Evolutionary conservation across 768 basidiomycete genomes (phyloP).

Genomic region (Cystobasidium onofrii): DNA sequence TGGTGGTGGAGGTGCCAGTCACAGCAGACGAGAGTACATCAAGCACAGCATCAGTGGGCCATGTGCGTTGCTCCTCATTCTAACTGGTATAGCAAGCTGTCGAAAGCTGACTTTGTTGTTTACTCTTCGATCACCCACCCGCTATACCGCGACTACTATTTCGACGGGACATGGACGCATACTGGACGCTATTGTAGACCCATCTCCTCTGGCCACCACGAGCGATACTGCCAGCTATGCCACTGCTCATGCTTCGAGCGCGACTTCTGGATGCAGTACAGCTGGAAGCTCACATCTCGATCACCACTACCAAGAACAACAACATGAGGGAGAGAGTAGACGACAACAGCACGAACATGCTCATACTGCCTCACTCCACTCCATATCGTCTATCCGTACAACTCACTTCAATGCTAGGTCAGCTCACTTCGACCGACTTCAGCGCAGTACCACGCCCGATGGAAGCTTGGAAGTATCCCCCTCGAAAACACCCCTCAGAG

Average conservation of each 20-base stretch:
- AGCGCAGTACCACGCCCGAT: slow-evolving; percentile 8
- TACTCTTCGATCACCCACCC: background rate
- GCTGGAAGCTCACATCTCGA: background rate
- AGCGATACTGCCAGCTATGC: slow-evolving; percentile 11
- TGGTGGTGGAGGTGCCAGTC: no score
- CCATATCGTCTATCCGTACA: slow-evolving; percentile 27
- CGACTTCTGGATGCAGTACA: background rate
- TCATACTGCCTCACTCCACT: slow-evolving; percentile 15
- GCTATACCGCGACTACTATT: background rate
- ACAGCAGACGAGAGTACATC: background rate
- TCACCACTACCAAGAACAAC: background rate
- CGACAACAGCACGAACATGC: slow-evolving; percentile 1
- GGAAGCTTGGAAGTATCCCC: slow-evolving; percentile 24
- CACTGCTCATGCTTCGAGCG: background rate
- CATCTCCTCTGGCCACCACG: background rate
- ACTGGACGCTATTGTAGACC: background rate
- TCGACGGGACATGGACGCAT: background rate
- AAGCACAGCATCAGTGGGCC: slow-evolving; percentile 6
- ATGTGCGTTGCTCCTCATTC: background rate
- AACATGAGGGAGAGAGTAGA: background rate
- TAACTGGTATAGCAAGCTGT: no score
- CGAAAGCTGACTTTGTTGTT: background rate
- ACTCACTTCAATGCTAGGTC: slow-evolving; percentile 12
- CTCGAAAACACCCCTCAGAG: slow-evolving; percentile 11
- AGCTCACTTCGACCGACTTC: background rate